phyloP scores from a whole-genome alignment of 345 rosid genomes.

The Eutrema japonicum region DNA sequence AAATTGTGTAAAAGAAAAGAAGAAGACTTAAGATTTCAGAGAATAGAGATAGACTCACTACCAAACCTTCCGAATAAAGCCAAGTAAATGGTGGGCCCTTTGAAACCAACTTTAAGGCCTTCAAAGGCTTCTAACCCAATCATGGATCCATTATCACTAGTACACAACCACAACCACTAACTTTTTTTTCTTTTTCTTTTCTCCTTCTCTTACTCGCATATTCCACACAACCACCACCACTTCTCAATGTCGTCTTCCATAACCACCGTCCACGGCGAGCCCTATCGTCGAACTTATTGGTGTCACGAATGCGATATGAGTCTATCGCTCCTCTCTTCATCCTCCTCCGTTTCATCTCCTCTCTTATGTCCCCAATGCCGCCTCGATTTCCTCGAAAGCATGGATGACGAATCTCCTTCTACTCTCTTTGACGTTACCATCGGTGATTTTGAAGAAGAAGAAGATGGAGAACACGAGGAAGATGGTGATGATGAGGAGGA shows the following conservation, averaged over 20 bases:
- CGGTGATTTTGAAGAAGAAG: constrained; percentile 46
- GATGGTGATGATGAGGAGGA: constrained; percentile 31
- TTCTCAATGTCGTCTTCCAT: constrained; percentile 39
- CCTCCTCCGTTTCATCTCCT: constrained; percentile 28
- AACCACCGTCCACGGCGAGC: constrained; percentile 28
- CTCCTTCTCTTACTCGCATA: not conserved
- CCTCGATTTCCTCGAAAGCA: constrained; percentile 47
- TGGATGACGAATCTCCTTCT: constrained; percentile 46
- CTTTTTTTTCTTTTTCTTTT: not conserved
- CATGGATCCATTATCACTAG: constrained; percentile 34
- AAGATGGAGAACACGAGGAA: constrained; percentile 17
- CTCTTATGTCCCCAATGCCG: constrained; percentile 55
- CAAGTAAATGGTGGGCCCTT: constrained; percentile 41
- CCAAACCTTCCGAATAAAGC: constrained; percentile 42
- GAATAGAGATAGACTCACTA: constrained; percentile 21
- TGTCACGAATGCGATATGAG: constrained; percentile 72
- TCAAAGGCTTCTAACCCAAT: constrained; percentile 21
- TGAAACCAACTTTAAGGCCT: constrained; percentile 1
- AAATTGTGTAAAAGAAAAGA: not conserved
- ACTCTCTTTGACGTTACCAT: constrained; percentile 37
- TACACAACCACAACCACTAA: constrained; percentile 31
- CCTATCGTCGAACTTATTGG: constrained; percentile 56
- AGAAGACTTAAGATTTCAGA: not conserved
- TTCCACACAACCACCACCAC: constrained; percentile 38
- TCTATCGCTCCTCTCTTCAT: constrained; percentile 47